Evolutionary conservation across 2,329 filamentous ascomycete genomes (phyloP).

Genomic region (Bipolaris victoriae): DNA sequence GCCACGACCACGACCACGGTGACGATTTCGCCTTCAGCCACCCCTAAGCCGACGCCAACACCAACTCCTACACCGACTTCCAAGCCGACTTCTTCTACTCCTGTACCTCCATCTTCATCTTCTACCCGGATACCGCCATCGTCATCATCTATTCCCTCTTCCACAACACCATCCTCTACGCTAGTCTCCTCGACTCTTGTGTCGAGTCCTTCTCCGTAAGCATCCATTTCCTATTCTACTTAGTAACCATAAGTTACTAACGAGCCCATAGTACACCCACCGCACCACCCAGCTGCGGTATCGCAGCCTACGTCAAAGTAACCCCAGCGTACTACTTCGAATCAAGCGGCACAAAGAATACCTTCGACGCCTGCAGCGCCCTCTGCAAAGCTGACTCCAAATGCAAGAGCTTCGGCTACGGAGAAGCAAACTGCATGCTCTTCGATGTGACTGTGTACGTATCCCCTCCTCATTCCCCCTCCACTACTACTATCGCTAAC

Average conservation of each 20-base stretch:
- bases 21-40: slow-evolving; percentile 29
- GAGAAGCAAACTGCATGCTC: slow-evolving; percentile 44
- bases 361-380: slow-evolving; percentile 34
- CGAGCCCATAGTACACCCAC: slow-evolving; percentile 25
- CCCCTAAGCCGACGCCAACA: slow-evolving; percentile 14
- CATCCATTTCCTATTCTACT: neutral
- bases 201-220: slow-evolving; percentile 34
- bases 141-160: neutral
- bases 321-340: slow-evolving; percentile 44
- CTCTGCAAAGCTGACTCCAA: slow-evolving; percentile 42
- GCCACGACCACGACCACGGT: slow-evolving; percentile 32
- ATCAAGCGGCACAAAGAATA: slow-evolving; percentile 44
- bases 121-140: neutral
- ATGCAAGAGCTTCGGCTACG: slow-evolving; percentile 43
- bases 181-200: slow-evolving; percentile 18
- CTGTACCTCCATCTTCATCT: neutral
- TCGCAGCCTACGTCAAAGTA: slow-evolving; percentile 42
- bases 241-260: slow-evolving; percentile 4
- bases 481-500: neutral
- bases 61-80: slow-evolving; percentile 22
- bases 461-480: neutral
- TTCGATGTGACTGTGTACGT: slow-evolving; percentile 42
- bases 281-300: slow-evolving; percentile 28
- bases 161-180: neutral
- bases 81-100: slow-evolving; percentile 14